Evolutionary conservation across 2,329 filamentous ascomycete species (phyloP), one percentile per base, ranked within the genome.

Genomic region (Penicillium brevicompactum): DNA sequence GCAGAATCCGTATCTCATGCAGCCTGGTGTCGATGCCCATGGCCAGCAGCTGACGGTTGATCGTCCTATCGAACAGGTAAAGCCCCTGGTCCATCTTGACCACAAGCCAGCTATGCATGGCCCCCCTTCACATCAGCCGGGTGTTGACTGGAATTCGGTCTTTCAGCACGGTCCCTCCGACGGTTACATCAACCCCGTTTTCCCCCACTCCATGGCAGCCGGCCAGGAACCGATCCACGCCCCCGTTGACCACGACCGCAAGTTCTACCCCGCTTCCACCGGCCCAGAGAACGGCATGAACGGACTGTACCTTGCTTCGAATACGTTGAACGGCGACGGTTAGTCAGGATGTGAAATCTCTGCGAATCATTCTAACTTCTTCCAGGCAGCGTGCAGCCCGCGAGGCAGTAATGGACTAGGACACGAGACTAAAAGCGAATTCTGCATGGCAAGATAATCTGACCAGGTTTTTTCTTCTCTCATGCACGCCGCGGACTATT

Each of bases 111-210:
- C 83, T 69, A 89, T 90, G 85, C 67, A 83, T 79, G 75, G 73
- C 70, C 82, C 83, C 65, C 83, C 82, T 76, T 77, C 81, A 75
- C 82, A 82, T 74, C 84, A 86, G 54, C 63, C 69, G 53, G 82
- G 79, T 78, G 76, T 88, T 79, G 88, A 91, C 78, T 91, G 88
- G 88, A 83, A 87, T 70, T 84, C 88, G 73, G 89, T 91, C 85
- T 90, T 90, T 80, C 87, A 87, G 79, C 76, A 86, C 79, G 86
- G 86, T 82, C 81, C 84, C 78, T 84, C 87, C 76, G 80, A 85
- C 76, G 79, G 81, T 75, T 86, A 84, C 76, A 82, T 84, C 79
- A 83, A 80, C 76, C 78, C 78, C 72, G 80, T 82, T 71, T 86
- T 84, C 77, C 78, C 81, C 73, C 72, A 87, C 82, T 87, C 87